Conservation (phyloP, 192 early-diverging fungal genomes). For the Linnemannia schmuckeri region DNA sequence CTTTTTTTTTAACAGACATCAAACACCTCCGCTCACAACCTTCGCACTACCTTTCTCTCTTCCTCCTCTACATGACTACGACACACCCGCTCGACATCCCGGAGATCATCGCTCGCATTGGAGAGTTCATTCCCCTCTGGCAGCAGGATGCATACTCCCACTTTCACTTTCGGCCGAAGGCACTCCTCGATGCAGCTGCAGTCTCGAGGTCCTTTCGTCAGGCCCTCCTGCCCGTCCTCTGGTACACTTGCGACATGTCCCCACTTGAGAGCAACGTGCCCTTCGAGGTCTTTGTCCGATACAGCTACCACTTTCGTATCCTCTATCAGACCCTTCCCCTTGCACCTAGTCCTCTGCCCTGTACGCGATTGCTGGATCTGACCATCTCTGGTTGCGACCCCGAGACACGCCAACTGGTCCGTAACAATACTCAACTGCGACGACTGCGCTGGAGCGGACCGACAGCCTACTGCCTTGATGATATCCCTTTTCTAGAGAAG, state of each 20-base stretch:
- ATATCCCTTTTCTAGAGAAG: not conserved
- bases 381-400: conserved; percentile 1
- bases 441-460: not conserved
- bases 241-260: conserved; percentile 7
- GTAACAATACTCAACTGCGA: not conserved
- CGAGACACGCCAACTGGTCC: not conserved
- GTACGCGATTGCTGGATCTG: conserved; percentile 11
- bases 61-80: not conserved
- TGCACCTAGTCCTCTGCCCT: conserved; percentile 7
- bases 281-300: not conserved
- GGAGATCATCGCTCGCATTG: conserved; percentile 17
- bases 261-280: not conserved
- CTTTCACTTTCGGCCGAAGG: not conserved
- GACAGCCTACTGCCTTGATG: not conserved
- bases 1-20: not conserved
- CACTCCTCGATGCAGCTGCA: not conserved
- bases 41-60: not conserved
- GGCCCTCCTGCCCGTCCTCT: conserved; percentile 13
- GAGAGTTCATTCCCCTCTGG: conserved; percentile 38
- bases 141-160: not conserved
- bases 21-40: not conserved
- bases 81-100: conserved; percentile 28
- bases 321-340: not conserved
- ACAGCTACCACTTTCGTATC: conserved; percentile 11
- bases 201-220: conserved; percentile 10